Base-by-base conservation (phyloP, 2,329 filamentous ascomycete genomes). In the Colletotrichum sp. region DNA sequence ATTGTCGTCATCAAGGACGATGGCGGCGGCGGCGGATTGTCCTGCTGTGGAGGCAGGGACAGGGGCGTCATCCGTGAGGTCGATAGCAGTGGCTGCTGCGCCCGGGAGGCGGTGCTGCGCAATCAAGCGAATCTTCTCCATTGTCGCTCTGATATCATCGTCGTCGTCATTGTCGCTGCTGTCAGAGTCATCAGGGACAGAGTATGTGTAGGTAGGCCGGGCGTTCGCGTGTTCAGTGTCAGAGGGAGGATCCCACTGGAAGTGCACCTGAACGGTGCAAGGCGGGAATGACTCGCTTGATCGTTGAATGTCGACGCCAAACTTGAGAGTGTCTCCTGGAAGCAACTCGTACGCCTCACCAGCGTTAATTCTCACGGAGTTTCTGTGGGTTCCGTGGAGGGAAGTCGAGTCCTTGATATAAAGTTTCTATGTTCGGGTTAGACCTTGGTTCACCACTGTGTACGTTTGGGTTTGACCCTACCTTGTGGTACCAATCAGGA, bases 341-440 rank as follows among this genome's bases (percentile, higher is more conserved):
- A 34, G 15, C 0, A 87, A 32, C 6, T 71, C 68, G 7, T 79
- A 76, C 1, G 68, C 34, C 18, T 78, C 68, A 10, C 79, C 68
- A 22, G 63, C 57, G 30, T 63, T 44, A 12, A 86, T 75, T 24
- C 74, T 77, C 8, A 67, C 64, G 3, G 82, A 78, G 71, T 89
- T 90, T 57, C 87, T 77, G 52, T 83, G 90, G 1, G 90, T 91
- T 1, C 90, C 90, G 74, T 92, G 90, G 3, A 91, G 85, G 1
- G 90, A 91, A 3, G 84, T 83, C 1, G 82, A 80, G 70, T 92
- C 90, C 32, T 81, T 83, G 48, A 92, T 80, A 57, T 82, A 84
- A 1, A 91, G 80, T 28, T 80, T 81, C 90, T 91, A 57, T 4
- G 59, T 15, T 30, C 12, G 6, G n/a, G 9, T 74, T 55, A 76